Evolutionary conservation across 2,329 filamentous ascomycete species (phyloP).

Genomic region (Nannizziopsis arthrosporioides): DNA sequence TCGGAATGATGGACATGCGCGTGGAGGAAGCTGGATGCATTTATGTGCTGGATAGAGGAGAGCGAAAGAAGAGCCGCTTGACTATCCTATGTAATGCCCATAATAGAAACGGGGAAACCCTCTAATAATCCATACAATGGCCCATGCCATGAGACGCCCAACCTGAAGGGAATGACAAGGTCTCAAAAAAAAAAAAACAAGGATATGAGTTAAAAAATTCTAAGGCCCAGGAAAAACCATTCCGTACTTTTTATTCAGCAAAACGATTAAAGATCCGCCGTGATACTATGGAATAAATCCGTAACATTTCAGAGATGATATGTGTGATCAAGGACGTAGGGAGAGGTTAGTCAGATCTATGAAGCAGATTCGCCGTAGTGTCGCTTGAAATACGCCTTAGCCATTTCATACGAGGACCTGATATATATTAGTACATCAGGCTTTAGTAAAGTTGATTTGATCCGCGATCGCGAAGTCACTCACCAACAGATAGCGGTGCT

Average conservation of each 20-base stretch:
- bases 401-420: conserved; percentile 56
- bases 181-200: conserved; percentile 2
- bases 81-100: conserved; percentile 2
- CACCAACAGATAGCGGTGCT: conserved; percentile 99
- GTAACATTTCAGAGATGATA: neutral
- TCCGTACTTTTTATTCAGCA: conserved; percentile 10
- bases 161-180: conserved; percentile 1
- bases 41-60: conserved; percentile 2
- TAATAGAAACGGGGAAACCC: neutral
- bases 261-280: conserved; percentile 3
- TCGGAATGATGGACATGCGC: neutral
- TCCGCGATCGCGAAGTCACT: conserved; percentile 19
- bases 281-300: conserved; percentile 1
- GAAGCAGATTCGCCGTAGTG: conserved; percentile 17
- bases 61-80: neutral
- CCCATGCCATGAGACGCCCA: conserved; percentile 5
- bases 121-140: neutral
- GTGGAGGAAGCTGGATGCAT: neutral
- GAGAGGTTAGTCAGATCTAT: conserved; percentile 9
- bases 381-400: conserved; percentile 54
- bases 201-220: neutral
- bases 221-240: conserved; percentile 7
- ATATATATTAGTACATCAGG: conserved; percentile 11
- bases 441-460: neutral
- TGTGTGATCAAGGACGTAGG: neutral